A percentile compares a stretch with the other conserved stretches of the same genome.
Evolutionary conservation across 116 monocot species (phyloP).

Genomic region (Dioscorea cayenensis): DNA sequence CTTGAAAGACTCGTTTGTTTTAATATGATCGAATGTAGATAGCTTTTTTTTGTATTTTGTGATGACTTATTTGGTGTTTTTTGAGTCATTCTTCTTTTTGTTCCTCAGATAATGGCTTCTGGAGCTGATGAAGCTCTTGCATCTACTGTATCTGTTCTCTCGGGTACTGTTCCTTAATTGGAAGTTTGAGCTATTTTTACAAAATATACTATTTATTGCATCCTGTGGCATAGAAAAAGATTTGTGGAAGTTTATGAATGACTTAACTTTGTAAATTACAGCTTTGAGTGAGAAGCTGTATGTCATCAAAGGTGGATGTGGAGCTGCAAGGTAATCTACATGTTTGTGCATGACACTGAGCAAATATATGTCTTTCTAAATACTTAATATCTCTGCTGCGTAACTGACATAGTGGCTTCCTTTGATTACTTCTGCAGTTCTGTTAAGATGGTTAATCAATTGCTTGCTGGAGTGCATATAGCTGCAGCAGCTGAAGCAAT

Average conservation of each 20-base stretch:
- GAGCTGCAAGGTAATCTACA: conserved; percentile 86
- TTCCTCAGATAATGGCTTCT: conserved; percentile 85
- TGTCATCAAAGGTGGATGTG: conserved; percentile 88
- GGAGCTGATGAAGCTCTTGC: conserved; percentile 73
- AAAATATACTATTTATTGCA: neutral
- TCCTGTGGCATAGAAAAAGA: neutral
- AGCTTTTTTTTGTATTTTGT: neutral
- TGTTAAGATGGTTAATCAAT: conserved; percentile 97
- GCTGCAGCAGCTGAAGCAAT: conserved; percentile 94
- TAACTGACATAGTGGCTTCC: neutral
- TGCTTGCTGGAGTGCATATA: conserved; percentile 99
- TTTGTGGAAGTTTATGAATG: neutral
- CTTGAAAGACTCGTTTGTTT: neutral
- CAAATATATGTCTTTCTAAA: neutral
- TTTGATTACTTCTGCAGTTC: conserved; percentile 39
- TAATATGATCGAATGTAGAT: neutral
- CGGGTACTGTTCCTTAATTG: conserved; percentile 38
- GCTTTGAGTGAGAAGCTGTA: conserved; percentile 97
- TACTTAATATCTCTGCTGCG: neutral
- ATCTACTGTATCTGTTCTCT: conserved; percentile 53
- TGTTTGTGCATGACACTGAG: neutral
- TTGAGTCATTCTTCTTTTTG: conserved; percentile 4
- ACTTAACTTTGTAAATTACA: conserved; percentile 28
- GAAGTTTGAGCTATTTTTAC: neutral
- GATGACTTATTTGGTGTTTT: neutral